Evolutionary conservation across 73 alveolate species (phyloP).

Genomic region (Stentor roeselii): DNA sequence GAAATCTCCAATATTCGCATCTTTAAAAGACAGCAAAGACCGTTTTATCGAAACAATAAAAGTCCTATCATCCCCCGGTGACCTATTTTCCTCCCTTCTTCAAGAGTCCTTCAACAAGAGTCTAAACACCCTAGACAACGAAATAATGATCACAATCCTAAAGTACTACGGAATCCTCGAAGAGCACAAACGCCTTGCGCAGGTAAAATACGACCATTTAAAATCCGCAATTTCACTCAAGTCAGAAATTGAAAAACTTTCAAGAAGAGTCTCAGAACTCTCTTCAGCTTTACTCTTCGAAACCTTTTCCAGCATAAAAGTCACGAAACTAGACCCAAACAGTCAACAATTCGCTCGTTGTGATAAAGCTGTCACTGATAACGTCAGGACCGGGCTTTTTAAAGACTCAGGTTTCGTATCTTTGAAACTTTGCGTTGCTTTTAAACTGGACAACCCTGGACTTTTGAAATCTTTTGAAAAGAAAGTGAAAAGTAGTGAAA

Average conservation of each 20-base stretch:
- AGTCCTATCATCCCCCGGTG: neutral
- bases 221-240: neutral
- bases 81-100: neutral
- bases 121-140: neutral
- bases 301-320: constrained; percentile 23
- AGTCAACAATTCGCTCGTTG: constrained; percentile 1
- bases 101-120: neutral
- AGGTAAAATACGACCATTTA: constrained; percentile 24
- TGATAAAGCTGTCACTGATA: constrained; percentile 20
- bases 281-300: neutral
- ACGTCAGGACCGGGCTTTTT: neutral
- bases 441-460: constrained; percentile 16
- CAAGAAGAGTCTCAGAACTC: constrained; percentile 6
- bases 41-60: neutral
- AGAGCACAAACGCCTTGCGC: constrained; percentile 20
- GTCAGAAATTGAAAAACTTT: constrained; percentile 17
- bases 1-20: neutral
- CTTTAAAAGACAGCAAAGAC: neutral
- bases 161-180: constrained; percentile 24
- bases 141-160: neutral
- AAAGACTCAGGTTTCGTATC: neutral
- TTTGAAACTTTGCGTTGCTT: constrained; percentile 24
- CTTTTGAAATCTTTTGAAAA: neutral
- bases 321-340: constrained; percentile 1
- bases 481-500: constrained; percentile 4